Base-by-base conservation (phyloP, 1,284 basidiomycete genomes). In the Apiotrichum brassicae region DNA sequence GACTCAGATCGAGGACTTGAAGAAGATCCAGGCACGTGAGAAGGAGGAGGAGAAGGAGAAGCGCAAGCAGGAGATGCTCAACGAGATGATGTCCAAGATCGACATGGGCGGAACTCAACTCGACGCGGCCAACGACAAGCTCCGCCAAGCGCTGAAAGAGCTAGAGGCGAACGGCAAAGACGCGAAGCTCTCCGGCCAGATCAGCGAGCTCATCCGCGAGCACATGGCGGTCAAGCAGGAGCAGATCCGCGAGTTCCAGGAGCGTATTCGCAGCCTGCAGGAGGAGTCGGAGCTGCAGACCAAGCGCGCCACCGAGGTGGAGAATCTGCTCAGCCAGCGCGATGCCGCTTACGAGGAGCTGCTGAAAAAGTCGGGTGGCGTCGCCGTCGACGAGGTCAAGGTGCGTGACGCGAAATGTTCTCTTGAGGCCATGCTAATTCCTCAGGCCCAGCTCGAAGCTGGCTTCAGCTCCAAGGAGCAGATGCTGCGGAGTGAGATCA, bases 41-140 rank as follows among this genome's bases (percentile, higher is more conserved):
- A 91, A 88, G 76, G 89, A 93, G 62, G 94, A 97, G 71, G 94
- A 94, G 69, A 97, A 95, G 77, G 94, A 98, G 78, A 94, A 91
- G 78, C 84, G 90, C 73, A 98, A 97, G 75, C 92, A 95, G 65
- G 94, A 97, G 76, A 95, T 95, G 80, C 91, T 99, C 86, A 92
- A 89, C n/a, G 79, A 94, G 60, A 95, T 99, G 91, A 97, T 99
- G 93, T 90, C 93, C 55, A 94, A 95, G 74, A 95, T 98, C 65
- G 93, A 93, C 76, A 82, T 86, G 61, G 68, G 68, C 32, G 64
- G 65, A 13, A 53, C 61, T 3, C 50, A 53, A 11, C 47, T 60
- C 32, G 60, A 67, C 28, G 55, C 60, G 2, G 47, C 66, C 3
- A 60, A 62, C 18, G 69, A 69, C 43, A 68, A 70, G 46, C 60